Evolutionary conservation across 2,329 filamentous ascomycete species (phyloP).

Genomic region (Fusarium goolgardi): DNA sequence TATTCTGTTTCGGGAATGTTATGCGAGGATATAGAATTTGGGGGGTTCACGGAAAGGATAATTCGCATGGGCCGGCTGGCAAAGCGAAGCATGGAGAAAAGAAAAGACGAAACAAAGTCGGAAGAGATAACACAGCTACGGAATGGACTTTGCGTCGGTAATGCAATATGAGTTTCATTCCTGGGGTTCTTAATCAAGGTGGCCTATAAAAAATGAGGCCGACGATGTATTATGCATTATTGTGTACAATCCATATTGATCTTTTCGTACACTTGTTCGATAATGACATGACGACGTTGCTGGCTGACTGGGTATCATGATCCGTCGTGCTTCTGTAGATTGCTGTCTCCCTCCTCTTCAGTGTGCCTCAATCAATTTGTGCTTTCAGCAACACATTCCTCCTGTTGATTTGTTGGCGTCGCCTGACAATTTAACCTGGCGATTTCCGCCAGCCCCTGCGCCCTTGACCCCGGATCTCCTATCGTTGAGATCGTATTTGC

Average conservation of each 20-base stretch:
- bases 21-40: constrained; percentile 36
- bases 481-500: constrained; percentile 94
- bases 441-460: constrained; percentile 61
- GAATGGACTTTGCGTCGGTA: constrained; percentile 45
- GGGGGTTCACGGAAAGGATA: constrained; percentile 40
- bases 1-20: constrained; percentile 34
- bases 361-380: constrained; percentile 9
- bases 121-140: constrained; percentile 38
- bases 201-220: constrained; percentile 34
- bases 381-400: constrained; percentile 62
- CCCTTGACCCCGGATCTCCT: constrained; percentile 91
- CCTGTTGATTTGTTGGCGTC: constrained; percentile 55
- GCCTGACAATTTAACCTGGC: constrained; percentile 61
- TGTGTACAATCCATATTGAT: constrained; percentile 48
- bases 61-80: constrained; percentile 36
- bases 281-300: constrained; percentile 42
- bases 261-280: constrained; percentile 45
- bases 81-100: constrained; percentile 38
- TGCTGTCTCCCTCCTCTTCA: constrained; percentile 30
- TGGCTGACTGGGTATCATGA: constrained; percentile 50
- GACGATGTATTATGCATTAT: constrained; percentile 51
- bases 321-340: constrained; percentile 42
- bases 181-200: constrained; percentile 32
- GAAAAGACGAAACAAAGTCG: constrained; percentile 41
- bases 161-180: constrained; percentile 48